These are phyloP conservation scores for Trametes hirsuta DNA, from an alignment of 1,284 basidiomycete genomes.

Conservation along the genomic window DNA sequence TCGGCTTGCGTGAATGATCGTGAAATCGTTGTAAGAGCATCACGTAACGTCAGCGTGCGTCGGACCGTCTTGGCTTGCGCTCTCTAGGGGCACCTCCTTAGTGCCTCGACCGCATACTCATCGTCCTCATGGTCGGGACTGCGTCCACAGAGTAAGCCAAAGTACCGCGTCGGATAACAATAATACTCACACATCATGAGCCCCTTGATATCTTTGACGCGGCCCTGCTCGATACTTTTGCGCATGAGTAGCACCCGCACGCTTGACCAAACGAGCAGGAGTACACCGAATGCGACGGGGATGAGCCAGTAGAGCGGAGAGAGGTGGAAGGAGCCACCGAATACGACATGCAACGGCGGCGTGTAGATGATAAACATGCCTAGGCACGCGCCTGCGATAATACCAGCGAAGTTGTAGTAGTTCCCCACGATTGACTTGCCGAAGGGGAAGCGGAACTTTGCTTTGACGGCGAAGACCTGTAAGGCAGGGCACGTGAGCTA, in stretches of 20 bases:
- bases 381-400: slow-evolving; percentile 60
- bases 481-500: background rate
- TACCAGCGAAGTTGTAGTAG: slow-evolving; percentile 68
- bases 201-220: slow-evolving; percentile 67
- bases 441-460: slow-evolving; percentile 64
- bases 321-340: slow-evolving; percentile 60
- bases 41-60: no score
- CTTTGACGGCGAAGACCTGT: slow-evolving; percentile 71
- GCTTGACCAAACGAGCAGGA: slow-evolving; percentile 63
- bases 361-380: slow-evolving; percentile 73
- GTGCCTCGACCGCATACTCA: slow-evolving; percentile 59
- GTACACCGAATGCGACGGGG: slow-evolving; percentile 59
- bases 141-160: background rate
- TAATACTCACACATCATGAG: slow-evolving; percentile 64
- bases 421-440: slow-evolving; percentile 59
- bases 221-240: slow-evolving; percentile 55
- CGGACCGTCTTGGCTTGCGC: no score
- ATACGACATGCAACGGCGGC: slow-evolving; percentile 68
- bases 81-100: slow-evolving; percentile 11
- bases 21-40: no score
- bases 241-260: slow-evolving; percentile 59
- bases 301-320: slow-evolving; percentile 73
- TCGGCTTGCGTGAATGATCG: no score
- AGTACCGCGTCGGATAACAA: background rate
- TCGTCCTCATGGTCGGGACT: slow-evolving; percentile 71